phyloP scores from a whole-genome alignment of 176 grass and related monocot species.

The Zea luxurians region DNA sequence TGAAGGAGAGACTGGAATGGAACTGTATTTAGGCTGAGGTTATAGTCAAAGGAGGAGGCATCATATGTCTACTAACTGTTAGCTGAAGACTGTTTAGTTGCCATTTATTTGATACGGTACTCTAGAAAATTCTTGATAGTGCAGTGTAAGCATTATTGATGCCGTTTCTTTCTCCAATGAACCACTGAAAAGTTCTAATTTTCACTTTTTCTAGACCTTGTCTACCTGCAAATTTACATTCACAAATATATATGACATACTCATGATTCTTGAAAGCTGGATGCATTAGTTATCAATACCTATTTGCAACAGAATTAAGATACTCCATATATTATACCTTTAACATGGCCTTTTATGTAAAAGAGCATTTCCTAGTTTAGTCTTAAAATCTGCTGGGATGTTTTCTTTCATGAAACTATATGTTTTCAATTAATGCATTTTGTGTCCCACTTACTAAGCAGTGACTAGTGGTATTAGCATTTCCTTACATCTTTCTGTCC shows the following conservation, averaged over 20 bases:
- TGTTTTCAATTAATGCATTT: constrained; percentile 14
- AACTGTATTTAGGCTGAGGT: background rate
- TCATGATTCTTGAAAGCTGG: background rate
- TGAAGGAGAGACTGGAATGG: background rate
- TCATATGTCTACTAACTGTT: background rate
- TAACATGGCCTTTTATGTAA: constrained; percentile 1
- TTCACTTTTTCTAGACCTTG: background rate
- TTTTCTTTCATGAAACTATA: background rate
- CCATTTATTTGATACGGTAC: background rate
- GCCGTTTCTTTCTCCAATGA: constrained; percentile 1
- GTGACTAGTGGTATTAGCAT: background rate
- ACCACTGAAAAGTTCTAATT: background rate
- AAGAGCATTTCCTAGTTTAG: background rate
- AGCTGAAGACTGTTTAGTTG: background rate
- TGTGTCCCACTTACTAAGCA: background rate
- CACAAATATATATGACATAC: background rate
- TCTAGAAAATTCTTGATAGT: background rate
- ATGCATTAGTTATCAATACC: background rate
- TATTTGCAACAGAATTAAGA: background rate
- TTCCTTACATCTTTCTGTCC: background rate
- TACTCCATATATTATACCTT: background rate
- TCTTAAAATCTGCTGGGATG: background rate
- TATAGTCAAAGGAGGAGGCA: background rate
- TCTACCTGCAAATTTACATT: constrained; percentile 7
- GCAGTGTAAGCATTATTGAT: background rate